A percentile compares a stretch with the other conserved stretches of the same genome.
phyloP scores from a whole-genome alignment of 352 stramenopile genomes.

The Globisporangium canariense region DNA sequence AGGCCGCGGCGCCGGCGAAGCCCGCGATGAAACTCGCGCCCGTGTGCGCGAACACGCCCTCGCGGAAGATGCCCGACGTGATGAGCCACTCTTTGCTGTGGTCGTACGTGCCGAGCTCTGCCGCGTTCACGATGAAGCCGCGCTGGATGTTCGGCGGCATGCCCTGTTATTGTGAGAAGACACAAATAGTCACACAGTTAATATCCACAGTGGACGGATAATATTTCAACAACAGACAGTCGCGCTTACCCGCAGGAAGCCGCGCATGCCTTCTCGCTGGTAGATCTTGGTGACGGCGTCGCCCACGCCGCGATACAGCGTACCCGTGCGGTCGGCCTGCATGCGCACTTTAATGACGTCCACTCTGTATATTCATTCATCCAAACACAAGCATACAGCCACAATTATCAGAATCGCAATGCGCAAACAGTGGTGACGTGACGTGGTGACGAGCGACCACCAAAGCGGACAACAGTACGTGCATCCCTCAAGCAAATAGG shows the following conservation, averaged over 20 bases:
- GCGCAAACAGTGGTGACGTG: constrained; percentile 5
- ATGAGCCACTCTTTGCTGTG: constrained; percentile 80
- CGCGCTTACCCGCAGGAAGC: constrained; percentile 44
- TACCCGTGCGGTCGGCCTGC: constrained; percentile 71
- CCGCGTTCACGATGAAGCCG: constrained; percentile 84
- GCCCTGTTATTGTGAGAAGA: constrained; percentile 23
- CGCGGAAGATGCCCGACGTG: constrained; percentile 51
- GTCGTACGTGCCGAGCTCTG: constrained; percentile 85
- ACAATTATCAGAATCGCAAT: constrained; percentile 10
- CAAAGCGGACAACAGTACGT: not conserved
- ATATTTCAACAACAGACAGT: not conserved
- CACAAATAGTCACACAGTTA: not conserved
- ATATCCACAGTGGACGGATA: not conserved
- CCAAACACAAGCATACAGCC: constrained; percentile 7
- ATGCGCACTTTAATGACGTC: constrained; percentile 90
- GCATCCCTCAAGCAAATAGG: not conserved
- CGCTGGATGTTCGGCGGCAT: constrained; percentile 85
- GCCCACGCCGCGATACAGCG: constrained; percentile 62
- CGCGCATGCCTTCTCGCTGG: constrained; percentile 60
- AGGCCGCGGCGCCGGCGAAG: constrained; percentile 67
- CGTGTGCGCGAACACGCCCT: constrained; percentile 69
- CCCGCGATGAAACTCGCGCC: constrained; percentile 73
- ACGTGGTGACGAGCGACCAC: constrained; percentile 3
- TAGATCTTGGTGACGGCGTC: constrained; percentile 76
- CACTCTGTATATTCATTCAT: constrained; percentile 34